Conservation (phyloP, 1,284 basidiomycete species). For the Ustilago cynodontis region DNA sequence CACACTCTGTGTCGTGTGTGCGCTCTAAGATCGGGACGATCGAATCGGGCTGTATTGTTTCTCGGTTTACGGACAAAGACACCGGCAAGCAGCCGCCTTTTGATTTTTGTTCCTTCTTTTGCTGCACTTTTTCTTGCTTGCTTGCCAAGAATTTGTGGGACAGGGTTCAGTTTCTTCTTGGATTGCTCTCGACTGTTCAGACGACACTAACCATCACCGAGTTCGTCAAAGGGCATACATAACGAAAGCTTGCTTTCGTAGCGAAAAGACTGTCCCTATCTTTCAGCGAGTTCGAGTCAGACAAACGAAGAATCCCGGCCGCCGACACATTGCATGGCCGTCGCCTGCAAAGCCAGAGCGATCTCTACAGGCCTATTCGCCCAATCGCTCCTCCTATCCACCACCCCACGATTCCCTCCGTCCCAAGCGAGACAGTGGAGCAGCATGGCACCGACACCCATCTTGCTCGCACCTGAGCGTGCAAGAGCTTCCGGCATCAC, state of each 20-base stretch:
- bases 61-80: neutral
- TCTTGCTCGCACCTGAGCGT: conserved; percentile 56
- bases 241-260: no score
- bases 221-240: no score
- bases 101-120: neutral
- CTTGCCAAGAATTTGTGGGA: neutral
- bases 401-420: neutral
- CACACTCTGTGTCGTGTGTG: neutral
- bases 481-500: conserved; percentile 60
- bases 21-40: neutral
- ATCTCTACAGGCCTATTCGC: conserved; percentile 4
- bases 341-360: conserved; percentile 21
- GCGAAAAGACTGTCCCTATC: no score
- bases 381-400: conserved; percentile 21
- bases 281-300: no score
- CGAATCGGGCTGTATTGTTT: neutral
- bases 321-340: conserved; percentile 26
- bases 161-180: neutral
- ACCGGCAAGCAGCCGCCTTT: neutral
- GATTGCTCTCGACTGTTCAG: neutral
- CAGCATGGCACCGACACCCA: conserved; percentile 65
- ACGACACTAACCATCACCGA: neutral
- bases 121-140: neutral
- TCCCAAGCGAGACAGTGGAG: neutral
- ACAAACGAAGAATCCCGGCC: no score